Conservation (phyloP, 2,329 filamentous ascomycete genomes). For the Cladosporium sp. region DNA sequence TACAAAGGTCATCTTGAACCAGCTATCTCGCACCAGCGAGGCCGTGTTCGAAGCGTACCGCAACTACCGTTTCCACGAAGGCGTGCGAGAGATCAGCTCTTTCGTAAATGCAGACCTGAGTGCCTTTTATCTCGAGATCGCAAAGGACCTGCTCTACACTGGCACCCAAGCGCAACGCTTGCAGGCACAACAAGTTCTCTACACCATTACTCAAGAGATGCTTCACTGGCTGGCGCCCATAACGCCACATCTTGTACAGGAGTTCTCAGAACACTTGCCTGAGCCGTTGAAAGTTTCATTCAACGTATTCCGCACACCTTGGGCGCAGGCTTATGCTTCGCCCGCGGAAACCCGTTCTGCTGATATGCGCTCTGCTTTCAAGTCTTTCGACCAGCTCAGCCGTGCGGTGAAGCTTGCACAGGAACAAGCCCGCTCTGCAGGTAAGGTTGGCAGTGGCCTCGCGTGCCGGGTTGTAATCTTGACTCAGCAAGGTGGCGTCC, state of each 20-base stretch:
- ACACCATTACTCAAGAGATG: slow-evolving; percentile 65
- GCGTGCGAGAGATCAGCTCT: slow-evolving; percentile 65
- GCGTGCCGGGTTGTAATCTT: slow-evolving; percentile 65
- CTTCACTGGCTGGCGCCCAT: slow-evolving; percentile 76
- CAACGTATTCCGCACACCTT: slow-evolving; percentile 25
- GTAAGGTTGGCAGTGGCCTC: slow-evolving; percentile 73
- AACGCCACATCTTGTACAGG: slow-evolving; percentile 78
- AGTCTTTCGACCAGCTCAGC: slow-evolving; percentile 47
- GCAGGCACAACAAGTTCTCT: slow-evolving; percentile 54
- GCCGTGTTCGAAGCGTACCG: slow-evolving; percentile 63
- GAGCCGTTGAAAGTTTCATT: slow-evolving; percentile 21
- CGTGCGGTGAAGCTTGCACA: slow-evolving; percentile 69
- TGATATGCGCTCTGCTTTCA: slow-evolving; percentile 43
- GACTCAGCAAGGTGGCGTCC: background rate
- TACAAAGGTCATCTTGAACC: slow-evolving; percentile 62
- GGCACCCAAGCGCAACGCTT: slow-evolving; percentile 62
- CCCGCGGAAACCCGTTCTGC: background rate
- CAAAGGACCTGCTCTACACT: slow-evolving; percentile 91
- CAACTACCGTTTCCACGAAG: slow-evolving; percentile 79
- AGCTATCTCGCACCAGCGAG: slow-evolving; percentile 62
- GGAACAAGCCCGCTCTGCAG: slow-evolving; percentile 67
- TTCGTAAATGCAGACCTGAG: slow-evolving; percentile 83
- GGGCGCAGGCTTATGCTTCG: slow-evolving; percentile 21
- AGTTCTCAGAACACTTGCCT: slow-evolving; percentile 78
- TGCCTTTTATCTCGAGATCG: slow-evolving; percentile 86